Evolutionary conservation across 805 yeast genomes (phyloP), one percentile per base, ranked within the genome.

Genomic region (Alloascoidea africana): DNA sequence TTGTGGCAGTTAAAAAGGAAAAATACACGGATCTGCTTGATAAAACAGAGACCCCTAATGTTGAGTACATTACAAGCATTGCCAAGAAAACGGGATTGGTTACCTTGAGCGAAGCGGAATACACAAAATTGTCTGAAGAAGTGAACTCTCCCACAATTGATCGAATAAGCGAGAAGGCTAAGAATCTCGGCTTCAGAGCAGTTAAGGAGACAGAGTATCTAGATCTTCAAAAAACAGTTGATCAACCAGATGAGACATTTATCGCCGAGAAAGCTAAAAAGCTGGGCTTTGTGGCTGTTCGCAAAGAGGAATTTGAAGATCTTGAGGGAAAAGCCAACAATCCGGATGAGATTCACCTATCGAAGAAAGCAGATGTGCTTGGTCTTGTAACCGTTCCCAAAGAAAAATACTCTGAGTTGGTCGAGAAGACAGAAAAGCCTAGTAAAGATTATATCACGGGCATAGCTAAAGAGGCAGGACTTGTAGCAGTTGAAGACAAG

Each of bases 1-100:
- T 70, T 36, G 55, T 65, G 2, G 64, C 69, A 1, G 43, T 70
- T 33, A 61, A 72, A 1, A 44, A 52, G 4, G 69, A 63, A 0
- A 73, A 68, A 39, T 68, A 64, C 44, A 54, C 51, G 35, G 39
- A 47, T 1, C n/a, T 23, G 30, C 8, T 8, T 8, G 8, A 8
- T 8, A 23, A 23, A n/a, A n/a, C 30, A 23, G 30, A 23, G n/a
- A 23, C 30, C 8, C 30, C 30, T 23, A n/a, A 23, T 23, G 30
- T 23, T 23, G 30, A 23, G n/a, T n/a, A 23, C n/a, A n/a, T 23
- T n/a, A 23, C 30, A 8, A 23, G n/a, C n/a, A 23, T 8, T 8
- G 30, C 30, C n/a, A 23, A 23, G n/a, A n/a, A 23, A 8, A 8
- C n/a, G n/a, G 30, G 30, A 23, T 23, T 23, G 30, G 30, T 23